Evolutionary conservation across 2,329 filamentous ascomycete genomes (phyloP), one percentile per base, ranked within the genome.

Genomic region (Talaromyces albobiverticillius): DNA sequence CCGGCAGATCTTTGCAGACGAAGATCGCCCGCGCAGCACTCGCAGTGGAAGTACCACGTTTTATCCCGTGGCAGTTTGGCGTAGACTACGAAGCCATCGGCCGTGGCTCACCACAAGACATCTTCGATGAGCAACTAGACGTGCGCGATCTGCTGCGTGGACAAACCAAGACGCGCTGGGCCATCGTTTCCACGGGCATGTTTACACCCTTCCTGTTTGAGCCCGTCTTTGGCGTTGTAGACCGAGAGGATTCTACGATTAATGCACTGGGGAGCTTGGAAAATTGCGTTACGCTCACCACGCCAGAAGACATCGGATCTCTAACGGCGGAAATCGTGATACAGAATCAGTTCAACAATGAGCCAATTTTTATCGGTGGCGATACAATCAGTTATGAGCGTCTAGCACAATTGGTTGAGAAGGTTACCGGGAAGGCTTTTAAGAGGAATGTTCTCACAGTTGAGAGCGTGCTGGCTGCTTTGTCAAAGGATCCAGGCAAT

Each of bases 1-100:
- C 81, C 0, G 77, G 80, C 0, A 52, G 76, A 0, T 82, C 80
- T 1, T 82, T 78, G 0, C 81, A 88, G 62, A 58, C 76, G 1
- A 86, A 86, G 60, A 70, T 89, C 18, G 69, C 80, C 0, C 62
- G 73, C 11, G 84, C 85, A 0, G 80, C 78, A 0, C 68, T 89
- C 0, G 66, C 69, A 9, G 83, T 80, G 0, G 67, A 71, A 0
- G 76, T 79, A 60, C 18, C 68, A 13, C 71, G 80, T 0, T 89
- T 79, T 63, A 77, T 89, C 16, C 86, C 87, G 0, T 90, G 87
- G 87, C 86, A 90, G 66, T 89, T 85, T 65, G 87, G 87, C 1
- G 81, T 88, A 23, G 84, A 90, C 64, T 90, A 89, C 68, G 85
- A 89, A 54, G 65, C 16, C 73, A 82, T 88, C 14, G 83, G 84